Evolutionary conservation across 805 yeast species (phyloP), one percentile per base, ranked within the genome.

Genomic region (Yarrowia bubula): DNA sequence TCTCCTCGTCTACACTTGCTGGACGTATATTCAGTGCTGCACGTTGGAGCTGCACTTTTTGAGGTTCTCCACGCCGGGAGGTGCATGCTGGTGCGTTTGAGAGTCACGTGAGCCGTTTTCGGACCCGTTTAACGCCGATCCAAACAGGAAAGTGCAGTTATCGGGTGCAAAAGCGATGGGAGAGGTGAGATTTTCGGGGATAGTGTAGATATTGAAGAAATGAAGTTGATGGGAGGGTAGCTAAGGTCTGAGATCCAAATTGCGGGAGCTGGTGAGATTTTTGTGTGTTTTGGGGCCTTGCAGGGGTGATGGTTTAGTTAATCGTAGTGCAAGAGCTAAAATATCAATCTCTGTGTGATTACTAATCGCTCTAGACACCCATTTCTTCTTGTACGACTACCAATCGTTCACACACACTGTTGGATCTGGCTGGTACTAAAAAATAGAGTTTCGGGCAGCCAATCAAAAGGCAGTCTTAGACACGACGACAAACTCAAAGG

Each of bases 41-140:
- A 48, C 53, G 39, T 33, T 33, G 39, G 28, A 48, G 53, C 14
- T 15, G 53, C 53, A 33, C 39, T 33, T 8, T 15, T 9, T 22
- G 28, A 22, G 28, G 28, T 22, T 22, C 28, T 22, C 28, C 28
- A 35, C 50, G 35, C 35, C 50, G 50, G 53, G 15, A 32, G 39
- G 17, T 32, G 53, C 38, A 33, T 32, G 53, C 53, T 15, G 14
- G 31, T 18, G 55, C 41, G 55, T 47, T 47, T 15, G 11, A 15
- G 11, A 18, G 28, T 48, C 55, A 48, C 55, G 55, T 48, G 55
- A 48, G 41, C 55, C 55, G 55, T 48, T 47, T 47, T 48, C 18
- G 11, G 55, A 28, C 15, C 18, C 53, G 15, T 33, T 32, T 35
- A 15, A 4, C 31, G 39, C 38, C 28, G 41, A 17, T 48, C 41